phyloP scores from a whole-genome alignment of 495 filamentous ascomycete genomes.

The Aspergillus cavernicola region DNA sequence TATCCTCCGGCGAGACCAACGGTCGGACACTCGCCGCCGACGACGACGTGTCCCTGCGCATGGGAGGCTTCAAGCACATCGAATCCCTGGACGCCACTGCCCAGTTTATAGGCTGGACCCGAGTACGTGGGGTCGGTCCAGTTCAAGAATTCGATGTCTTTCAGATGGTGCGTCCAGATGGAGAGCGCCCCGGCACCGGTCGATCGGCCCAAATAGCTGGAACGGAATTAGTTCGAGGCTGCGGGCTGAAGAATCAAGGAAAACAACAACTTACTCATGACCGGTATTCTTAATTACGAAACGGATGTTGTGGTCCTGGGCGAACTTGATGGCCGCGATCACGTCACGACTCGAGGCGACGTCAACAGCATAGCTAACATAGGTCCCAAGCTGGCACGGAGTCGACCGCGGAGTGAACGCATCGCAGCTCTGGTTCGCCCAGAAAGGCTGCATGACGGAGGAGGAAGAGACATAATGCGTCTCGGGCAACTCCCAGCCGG shows the following conservation, averaged over 20 bases:
- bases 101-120: constrained; percentile 54
- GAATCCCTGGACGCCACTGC: constrained; percentile 49
- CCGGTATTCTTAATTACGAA: constrained; percentile 66
- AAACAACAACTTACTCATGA: constrained; percentile 35
- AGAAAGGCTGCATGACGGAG: constrained; percentile 42
- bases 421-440: constrained; percentile 51
- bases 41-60: constrained; percentile 25
- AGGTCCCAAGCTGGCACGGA: constrained; percentile 57
- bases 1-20: constrained; percentile 54
- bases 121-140: constrained; percentile 40
- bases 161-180: constrained; percentile 58
- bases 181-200: constrained; percentile 54
- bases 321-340: constrained; percentile 45
- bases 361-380: constrained; percentile 50
- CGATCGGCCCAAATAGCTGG: constrained; percentile 53
- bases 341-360: constrained; percentile 36
- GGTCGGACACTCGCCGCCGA: constrained; percentile 37
- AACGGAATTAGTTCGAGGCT: too few relatives aligned
- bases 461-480: constrained; percentile 33
- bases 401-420: constrained; percentile 44
- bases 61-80: constrained; percentile 48
- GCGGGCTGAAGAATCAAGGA: too few relatives aligned
- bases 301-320: constrained; percentile 54
- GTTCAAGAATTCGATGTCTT: constrained; percentile 37
- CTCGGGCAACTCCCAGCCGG: constrained; percentile 29